Percentiles rank a stretch among this genome's conserved stretches.
Conservation (phyloP, 768 basidiomycete genomes). For the Russula ochroleuca region DNA sequence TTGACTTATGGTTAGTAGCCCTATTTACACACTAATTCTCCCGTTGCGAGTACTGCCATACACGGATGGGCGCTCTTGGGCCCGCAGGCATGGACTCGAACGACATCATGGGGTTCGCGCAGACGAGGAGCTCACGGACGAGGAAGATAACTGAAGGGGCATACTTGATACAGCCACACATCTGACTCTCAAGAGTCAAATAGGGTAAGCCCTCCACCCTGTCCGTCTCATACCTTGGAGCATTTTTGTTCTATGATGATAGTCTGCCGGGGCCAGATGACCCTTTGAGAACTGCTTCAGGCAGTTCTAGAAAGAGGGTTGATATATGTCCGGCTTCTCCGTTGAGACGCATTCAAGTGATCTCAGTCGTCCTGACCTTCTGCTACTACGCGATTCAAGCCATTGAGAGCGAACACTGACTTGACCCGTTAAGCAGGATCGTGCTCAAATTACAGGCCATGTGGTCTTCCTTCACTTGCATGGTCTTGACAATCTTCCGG, state of each 20-base stretch:
- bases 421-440: neutral
- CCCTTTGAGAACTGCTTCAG: conserved; percentile 43
- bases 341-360: neutral
- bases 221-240: conserved; percentile 1
- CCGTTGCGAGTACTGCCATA: conserved; percentile 78
- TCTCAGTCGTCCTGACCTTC: conserved; percentile 13
- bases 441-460: neutral
- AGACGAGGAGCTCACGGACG: conserved; percentile 87
- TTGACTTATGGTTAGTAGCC: conserved; percentile 42
- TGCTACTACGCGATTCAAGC: too few species aligned
- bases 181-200: neutral
- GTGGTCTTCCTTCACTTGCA: neutral
- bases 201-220: conserved; percentile 26
- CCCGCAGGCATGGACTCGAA: conserved; percentile 59
- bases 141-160: conserved; percentile 44
- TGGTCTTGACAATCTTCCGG: neutral
- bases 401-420: neutral
- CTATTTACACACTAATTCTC: conserved; percentile 71
- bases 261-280: conserved; percentile 86
- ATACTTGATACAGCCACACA: neutral
- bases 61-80: conserved; percentile 82
- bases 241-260: conserved; percentile 46
- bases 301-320: conserved; percentile 40
- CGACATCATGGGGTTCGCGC: conserved; percentile 57
- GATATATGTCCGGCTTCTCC: conserved; percentile 57